Base-by-base conservation (phyloP, 2,329 filamentous ascomycete genomes). In the Sclerotinia subarctica region DNA sequence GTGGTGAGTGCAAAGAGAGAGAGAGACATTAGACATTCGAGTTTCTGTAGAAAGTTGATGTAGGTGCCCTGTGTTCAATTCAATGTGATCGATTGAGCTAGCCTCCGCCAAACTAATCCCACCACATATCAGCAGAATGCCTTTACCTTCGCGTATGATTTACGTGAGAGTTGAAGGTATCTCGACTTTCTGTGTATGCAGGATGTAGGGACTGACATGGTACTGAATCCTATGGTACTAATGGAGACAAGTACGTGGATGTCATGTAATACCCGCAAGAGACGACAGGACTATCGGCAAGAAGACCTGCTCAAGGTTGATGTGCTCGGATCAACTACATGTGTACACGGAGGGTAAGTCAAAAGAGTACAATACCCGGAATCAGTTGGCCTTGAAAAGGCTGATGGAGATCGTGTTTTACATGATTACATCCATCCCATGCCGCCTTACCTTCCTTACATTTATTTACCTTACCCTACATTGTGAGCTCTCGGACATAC, bases 371-470 rank as follows among this genome's bases (percentile, higher is more conserved):
- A 51, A 51, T 49, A 35, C 6, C 59, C 46, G 21, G 38, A 21
- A 35, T 51, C 1, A 46, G 13, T 67, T 68, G 29, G 58, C 66
- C 66, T 68, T 68, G n/a, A 64, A 68, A 42, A 42, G 58, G 66
- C 51, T 56, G 58, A 68, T 44, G 58, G 58, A 49, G 17, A 49
- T 32, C 53, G 51, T 66, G 54, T 66, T 66, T 44, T 42, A 66
- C n/a, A n/a, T n/a, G n/a, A n/a, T n/a, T n/a, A n/a, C 53, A 59
- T 51, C 29, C 29, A 51, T 10, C n/a, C 32, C 47, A 47, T 62
- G 26, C 47, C 56, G 56, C 56, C 17, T 51, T 51, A 38, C 44
- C 21, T 62, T 62, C 46, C 46, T 24, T 51, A 26, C 47, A 42
- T n/a, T 35, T 49, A 42, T n/a, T 35, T 49, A 49, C 29, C 44